These are phyloP conservation scores for Cladorrhinum sp. DNA, from an alignment of 2,329 filamentous ascomycete species.

Conservation along the genomic window DNA sequence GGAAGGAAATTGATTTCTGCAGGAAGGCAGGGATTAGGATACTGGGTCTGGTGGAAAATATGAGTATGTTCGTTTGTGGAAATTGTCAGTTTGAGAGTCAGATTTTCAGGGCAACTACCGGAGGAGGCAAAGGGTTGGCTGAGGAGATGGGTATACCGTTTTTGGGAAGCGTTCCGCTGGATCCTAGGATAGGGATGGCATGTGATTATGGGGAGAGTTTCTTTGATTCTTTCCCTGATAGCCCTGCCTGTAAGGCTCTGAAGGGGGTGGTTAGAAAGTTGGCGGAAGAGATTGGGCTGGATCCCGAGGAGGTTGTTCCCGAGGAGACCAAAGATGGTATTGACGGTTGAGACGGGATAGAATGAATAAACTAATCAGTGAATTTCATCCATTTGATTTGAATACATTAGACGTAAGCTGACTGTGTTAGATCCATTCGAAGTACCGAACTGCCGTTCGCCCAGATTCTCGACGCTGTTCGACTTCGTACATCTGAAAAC, in stretches of 20 bases:
- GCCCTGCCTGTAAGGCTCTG: constrained; percentile 81
- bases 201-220: constrained; percentile 98
- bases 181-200: constrained; percentile 91
- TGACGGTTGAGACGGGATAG: neutral
- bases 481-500: neutral
- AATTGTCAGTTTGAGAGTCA: constrained; percentile 79
- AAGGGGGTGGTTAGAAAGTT: constrained; percentile 75
- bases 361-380: too few species aligned
- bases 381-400: too few species aligned
- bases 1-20: constrained; percentile 98
- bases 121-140: constrained; percentile 76
- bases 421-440: too few species aligned
- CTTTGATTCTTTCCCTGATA: constrained; percentile 89
- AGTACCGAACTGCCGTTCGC: too few species aligned
- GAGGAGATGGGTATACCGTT: constrained; percentile 86
- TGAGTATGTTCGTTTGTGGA: constrained; percentile 95
- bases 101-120: constrained; percentile 90
- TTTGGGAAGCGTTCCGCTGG: constrained; percentile 83
- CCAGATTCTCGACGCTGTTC: neutral
- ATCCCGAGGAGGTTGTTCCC: constrained; percentile 52
- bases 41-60: constrained; percentile 92
- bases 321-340: too few species aligned
- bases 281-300: constrained; percentile 61
- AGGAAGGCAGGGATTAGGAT: constrained; percentile 87
- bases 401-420: too few species aligned